phyloP scores from a whole-genome alignment of 2,329 filamentous ascomycete genomes.

The Diaporthe australafricana region DNA sequence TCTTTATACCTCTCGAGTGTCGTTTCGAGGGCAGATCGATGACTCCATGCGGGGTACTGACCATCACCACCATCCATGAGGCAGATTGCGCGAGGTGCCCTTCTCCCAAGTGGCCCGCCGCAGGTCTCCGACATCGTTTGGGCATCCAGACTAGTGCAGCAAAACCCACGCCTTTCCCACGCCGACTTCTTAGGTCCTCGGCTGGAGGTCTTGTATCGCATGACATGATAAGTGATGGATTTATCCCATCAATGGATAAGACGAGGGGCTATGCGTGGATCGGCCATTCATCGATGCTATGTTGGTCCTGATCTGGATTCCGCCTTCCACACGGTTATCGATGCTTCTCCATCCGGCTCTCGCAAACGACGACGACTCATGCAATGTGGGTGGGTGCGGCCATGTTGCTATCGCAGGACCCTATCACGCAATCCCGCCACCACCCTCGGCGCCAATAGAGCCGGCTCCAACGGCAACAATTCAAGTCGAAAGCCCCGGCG shows the following conservation, averaged over 20 bases:
- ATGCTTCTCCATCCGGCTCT: conserved; percentile 22
- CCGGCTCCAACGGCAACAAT: neutral
- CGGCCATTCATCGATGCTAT: conserved; percentile 17
- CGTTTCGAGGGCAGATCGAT: neutral
- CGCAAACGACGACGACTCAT: conserved; percentile 1
- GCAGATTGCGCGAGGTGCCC: conserved; percentile 35
- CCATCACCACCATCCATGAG: conserved; percentile 35
- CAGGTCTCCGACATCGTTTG: conserved; percentile 28
- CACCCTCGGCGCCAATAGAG: conserved; percentile 8
- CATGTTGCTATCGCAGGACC: conserved; percentile 35
- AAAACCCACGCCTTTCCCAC: neutral
- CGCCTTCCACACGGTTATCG: neutral
- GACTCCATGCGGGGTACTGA: conserved; percentile 33
- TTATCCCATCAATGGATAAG: conserved; percentile 10
- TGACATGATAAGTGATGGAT: neutral
- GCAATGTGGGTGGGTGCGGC: neutral
- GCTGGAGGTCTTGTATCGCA: neutral
- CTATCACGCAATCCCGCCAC: conserved; percentile 37
- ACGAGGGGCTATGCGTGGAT: neutral
- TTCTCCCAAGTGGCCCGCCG: conserved; percentile 29
- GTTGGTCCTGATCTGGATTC: neutral
- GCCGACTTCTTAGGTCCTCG: neutral
- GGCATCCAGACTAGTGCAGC: conserved; percentile 2
- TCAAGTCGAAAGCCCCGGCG: neutral
- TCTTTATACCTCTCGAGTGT: conserved; percentile 28